These are phyloP conservation scores for Capniomyces stellatus DNA, from an alignment of 371 early-diverging fungal genomes.

Conservation along the genomic window DNA sequence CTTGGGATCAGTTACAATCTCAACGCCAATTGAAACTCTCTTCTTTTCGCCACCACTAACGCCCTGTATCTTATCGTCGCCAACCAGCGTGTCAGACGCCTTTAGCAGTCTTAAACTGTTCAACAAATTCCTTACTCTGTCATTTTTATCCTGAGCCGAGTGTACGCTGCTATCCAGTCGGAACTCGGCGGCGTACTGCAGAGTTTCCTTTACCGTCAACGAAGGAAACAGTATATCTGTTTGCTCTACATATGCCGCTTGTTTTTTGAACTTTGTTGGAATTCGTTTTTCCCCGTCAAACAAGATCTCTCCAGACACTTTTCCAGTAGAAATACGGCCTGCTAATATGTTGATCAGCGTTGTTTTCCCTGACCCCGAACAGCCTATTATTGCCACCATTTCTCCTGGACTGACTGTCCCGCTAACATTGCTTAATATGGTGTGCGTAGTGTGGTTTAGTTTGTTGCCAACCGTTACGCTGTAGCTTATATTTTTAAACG, in stretches of 20 bases:
- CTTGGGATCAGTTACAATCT: conserved; percentile 46
- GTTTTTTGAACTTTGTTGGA: conserved; percentile 38
- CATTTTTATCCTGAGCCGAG: conserved; percentile 29
- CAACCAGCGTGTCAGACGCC: conserved; percentile 42
- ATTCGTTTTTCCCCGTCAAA: conserved; percentile 39
- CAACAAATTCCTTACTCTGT: conserved; percentile 31
- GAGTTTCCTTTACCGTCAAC: conserved; percentile 33
- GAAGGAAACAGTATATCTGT: conserved; percentile 20
- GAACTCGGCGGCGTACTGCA: conserved; percentile 43
- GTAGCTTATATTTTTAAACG: background rate
- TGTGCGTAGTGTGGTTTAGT: background rate
- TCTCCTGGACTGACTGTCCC: conserved; percentile 30
- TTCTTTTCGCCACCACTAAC: conserved; percentile 78
- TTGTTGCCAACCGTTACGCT: background rate
- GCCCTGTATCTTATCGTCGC: conserved; percentile 41
- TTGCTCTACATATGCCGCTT: conserved; percentile 34
- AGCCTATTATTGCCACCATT: conserved; percentile 53
- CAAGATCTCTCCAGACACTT: conserved; percentile 34
- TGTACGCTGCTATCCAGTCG: conserved; percentile 36
- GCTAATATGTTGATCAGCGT: conserved; percentile 36
- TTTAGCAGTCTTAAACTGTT: conserved; percentile 38
- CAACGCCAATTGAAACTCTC: conserved; percentile 67
- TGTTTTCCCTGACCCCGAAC: conserved; percentile 57
- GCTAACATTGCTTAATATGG: conserved; percentile 2
- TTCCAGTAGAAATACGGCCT: conserved; percentile 32